Base-by-base conservation (phyloP, 2,329 filamentous ascomycete genomes). In the Emmonsiellopsis sp. region DNA sequence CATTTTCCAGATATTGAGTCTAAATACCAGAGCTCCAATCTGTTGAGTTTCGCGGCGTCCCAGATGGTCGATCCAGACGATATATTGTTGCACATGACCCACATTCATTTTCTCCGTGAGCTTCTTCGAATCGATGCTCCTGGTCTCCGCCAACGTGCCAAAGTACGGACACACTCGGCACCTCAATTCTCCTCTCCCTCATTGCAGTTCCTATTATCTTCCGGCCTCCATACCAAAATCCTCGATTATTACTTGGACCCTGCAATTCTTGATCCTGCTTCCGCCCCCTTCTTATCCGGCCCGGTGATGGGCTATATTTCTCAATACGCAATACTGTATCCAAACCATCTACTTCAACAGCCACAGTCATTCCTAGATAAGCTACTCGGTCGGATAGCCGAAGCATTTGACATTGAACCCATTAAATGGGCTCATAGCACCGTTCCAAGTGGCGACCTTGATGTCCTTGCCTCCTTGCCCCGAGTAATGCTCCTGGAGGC, bases 61-160 rank as follows among this genome's bases (percentile, higher is more conserved):
- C 70, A 73, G 42, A 83, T 83, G 79, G 75, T 83, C 2, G 76
- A 84, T 56, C 71, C 67, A 45, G 74, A 74, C 34, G 81, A 84
- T 61, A 72, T 83, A 3, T 67, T 84, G 47, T 80, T 83, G 77
- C 76, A 82, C 57, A 77, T 81, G 68, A 79, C 76, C 5, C 66
- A 82, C 42, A 69, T 84, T 55, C 75, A 80, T 56, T 83, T 83
- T 63, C 81, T 74, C 61, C 71, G 74, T 17, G 73, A 77, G n/a
- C 65, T 83, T 2, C 68, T 84, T 33, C 68, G 69, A 34, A 71
- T 73, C 2, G 68, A 66, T 50, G 65, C 67, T 7, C 69, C 69
- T 2, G 65, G 69, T 50, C 60, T 72, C 36, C 51, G 39, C 31
- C 55, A 54, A 36, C 37, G 59, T 57, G 31, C 61, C 47, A 61